phyloP scores from a whole-genome alignment of 352 stramenopile genomes.

The Paralagenidium karlingii region DNA sequence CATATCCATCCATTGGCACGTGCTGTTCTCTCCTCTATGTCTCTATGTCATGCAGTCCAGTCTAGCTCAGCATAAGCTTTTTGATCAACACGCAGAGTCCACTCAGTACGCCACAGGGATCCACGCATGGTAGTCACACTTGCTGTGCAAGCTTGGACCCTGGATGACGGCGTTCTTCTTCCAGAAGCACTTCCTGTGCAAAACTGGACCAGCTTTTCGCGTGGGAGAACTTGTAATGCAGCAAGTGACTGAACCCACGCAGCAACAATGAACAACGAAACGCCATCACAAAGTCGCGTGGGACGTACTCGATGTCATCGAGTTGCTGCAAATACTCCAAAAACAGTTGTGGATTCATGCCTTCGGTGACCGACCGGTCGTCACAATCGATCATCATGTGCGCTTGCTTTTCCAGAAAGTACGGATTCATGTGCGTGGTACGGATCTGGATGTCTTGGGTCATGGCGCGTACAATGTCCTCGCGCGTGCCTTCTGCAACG shows the following conservation, averaged over 20 bases:
- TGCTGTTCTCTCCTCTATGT: no score
- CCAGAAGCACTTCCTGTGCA: constrained; percentile 42
- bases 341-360: constrained; percentile 79
- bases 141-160: no score
- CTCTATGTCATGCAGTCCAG: no score
- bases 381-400: constrained; percentile 83
- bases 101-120: no score
- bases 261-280: constrained; percentile 76
- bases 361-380: constrained; percentile 61
- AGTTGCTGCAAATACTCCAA: constrained; percentile 66
- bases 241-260: constrained; percentile 70
- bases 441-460: constrained; percentile 66
- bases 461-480: constrained; percentile 65
- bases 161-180: constrained; percentile 13
- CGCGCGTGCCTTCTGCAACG: constrained; percentile 49
- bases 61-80: no score
- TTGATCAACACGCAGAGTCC: no score
- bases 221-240: constrained; percentile 81
- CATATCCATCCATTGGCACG: no score
- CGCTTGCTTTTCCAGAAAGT: constrained; percentile 76
- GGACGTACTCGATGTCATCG: constrained; percentile 67
- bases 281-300: constrained; percentile 81
- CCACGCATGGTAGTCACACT: no score
- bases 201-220: constrained; percentile 67
- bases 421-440: constrained; percentile 63